phyloP scores from a whole-genome alignment of 768 basidiomycete species.

The Kwoniella sp. region DNA sequence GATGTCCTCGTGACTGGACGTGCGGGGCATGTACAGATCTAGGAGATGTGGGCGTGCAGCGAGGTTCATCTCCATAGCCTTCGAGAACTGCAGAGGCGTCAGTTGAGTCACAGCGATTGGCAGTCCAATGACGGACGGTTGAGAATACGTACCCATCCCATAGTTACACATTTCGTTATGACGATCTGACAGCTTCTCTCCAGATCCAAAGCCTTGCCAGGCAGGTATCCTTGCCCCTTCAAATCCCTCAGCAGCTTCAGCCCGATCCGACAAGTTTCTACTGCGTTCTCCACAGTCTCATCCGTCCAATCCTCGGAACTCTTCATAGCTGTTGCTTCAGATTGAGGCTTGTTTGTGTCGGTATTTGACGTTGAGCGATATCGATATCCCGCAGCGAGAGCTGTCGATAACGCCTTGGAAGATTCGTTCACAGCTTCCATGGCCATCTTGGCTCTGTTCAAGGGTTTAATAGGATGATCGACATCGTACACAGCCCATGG shows the following conservation, averaged over 20 bases:
- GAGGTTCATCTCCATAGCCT: slow-evolving; percentile 27
- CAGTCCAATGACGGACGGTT: background rate
- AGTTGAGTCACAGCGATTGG: no score
- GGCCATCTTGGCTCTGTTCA: slow-evolving; percentile 28
- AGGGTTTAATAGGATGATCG: slow-evolving; percentile 2
- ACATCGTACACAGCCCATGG: background rate
- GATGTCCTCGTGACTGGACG: background rate
- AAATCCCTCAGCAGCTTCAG: slow-evolving; percentile 33
- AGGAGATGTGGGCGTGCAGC: slow-evolving; percentile 22
- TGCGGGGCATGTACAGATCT: slow-evolving; percentile 15
- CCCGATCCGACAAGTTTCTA: slow-evolving; percentile 19
- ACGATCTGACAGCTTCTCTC: slow-evolving; percentile 35
- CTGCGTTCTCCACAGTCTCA: slow-evolving; percentile 17
- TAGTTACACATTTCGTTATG: slow-evolving; percentile 22
- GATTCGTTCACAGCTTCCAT: slow-evolving; percentile 28
- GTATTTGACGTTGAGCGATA: background rate
- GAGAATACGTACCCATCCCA: slow-evolving; percentile 40
- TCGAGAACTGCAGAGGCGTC: slow-evolving; percentile 25
- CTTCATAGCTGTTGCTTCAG: no score
- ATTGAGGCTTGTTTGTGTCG: background rate
- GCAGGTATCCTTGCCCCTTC: slow-evolving; percentile 24
- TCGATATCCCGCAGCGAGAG: slow-evolving; percentile 30
- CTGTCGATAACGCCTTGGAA: slow-evolving; percentile 16
- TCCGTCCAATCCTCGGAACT: slow-evolving; percentile 26
- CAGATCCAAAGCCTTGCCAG: slow-evolving; percentile 32